Percentiles rank a stretch among this genome's conserved stretches.
Evolutionary conservation across 345 rosid species (phyloP).

Genomic region (Abelmoschus esculentus): DNA sequence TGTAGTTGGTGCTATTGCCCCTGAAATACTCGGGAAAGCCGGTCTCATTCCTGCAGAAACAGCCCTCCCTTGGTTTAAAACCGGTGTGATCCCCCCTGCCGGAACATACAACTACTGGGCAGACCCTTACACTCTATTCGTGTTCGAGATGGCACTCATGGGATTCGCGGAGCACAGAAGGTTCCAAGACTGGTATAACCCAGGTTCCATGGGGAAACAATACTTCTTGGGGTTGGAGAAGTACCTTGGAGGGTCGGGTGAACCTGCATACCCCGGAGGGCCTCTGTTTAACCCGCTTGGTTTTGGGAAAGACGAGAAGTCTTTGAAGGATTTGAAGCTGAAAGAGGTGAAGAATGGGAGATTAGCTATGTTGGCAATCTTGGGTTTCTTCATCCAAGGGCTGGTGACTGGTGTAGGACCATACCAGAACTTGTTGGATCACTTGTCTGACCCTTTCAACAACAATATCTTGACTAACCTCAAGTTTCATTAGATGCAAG

Average conservation of each 20-base stretch:
- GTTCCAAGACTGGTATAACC: slow-evolving; percentile 84
- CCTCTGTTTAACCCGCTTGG: slow-evolving; percentile 94
- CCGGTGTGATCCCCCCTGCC: slow-evolving; percentile 96
- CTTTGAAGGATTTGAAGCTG: slow-evolving; percentile 78
- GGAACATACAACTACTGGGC: slow-evolving; percentile 98
- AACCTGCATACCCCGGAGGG: slow-evolving; percentile 90
- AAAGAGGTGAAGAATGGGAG: slow-evolving; percentile 96
- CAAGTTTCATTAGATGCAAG: slow-evolving; percentile 64
- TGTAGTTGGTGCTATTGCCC: slow-evolving; percentile 73
- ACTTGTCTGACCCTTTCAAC: slow-evolving; percentile 88
- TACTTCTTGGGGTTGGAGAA: slow-evolving; percentile 91
- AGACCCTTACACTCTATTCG: slow-evolving; percentile 77
- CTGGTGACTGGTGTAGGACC: slow-evolving; percentile 92
- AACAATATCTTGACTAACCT: slow-evolving; percentile 91
- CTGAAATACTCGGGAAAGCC: slow-evolving; percentile 77
- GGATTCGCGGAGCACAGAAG: slow-evolving; percentile 98
- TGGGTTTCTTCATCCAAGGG: slow-evolving; percentile 73
- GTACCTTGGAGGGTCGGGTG: slow-evolving; percentile 66
- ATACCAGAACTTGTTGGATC: slow-evolving; percentile 90
- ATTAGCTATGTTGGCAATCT: slow-evolving; percentile 80
- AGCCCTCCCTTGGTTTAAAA: slow-evolving; percentile 91
- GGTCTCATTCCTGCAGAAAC: slow-evolving; percentile 82
- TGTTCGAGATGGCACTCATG: slow-evolving; percentile 89
- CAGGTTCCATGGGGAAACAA: slow-evolving; percentile 88
- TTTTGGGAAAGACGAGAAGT: slow-evolving; percentile 81